Evolutionary conservation across 2,329 filamentous ascomycete species (phyloP), one percentile per base, ranked within the genome.

Genomic region (Cercospora sp.): DNA sequence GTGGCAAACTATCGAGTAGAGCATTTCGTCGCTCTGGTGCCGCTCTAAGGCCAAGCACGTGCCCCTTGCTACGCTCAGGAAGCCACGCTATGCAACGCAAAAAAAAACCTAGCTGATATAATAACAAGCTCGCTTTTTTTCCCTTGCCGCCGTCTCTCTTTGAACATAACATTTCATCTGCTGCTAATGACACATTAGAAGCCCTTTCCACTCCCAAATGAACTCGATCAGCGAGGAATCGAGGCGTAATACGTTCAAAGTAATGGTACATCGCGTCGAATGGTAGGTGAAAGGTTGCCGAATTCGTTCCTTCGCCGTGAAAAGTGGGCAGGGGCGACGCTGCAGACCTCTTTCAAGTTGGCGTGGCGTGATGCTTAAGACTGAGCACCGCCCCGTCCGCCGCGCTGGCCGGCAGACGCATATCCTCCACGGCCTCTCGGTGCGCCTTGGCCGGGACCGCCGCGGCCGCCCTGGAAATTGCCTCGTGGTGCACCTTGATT

Each of bases 391-490:
- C 67, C 67, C 30, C 67, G 63, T 18, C 39, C 63, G 16, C 67
- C 65, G 39, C 65, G 66, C 57, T 60, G 65, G 20, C 62, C 62
- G 13, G 62, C 62, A 33, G 62, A 36, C 28, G 63, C 58, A 51
- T 62, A 68, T 28, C 67, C 67, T 42, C 67, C 67, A 26, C 67
- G 67, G 28, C 76, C 71, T 39, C 72, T 68, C 20, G 69, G 70
- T 16, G 68, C 65, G 12, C 66, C 66, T 61, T 71, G 69, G 26
- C 69, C 67, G 16, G 48, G 31, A 33, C 65, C 83, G 71, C 91
- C 90, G 75, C 91, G 88, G 57, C 89, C 88, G 71, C 90, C 84
- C 67, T 86, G 83, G 81, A 91, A 94, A 77, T 87, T 89, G 48
- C 76, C 71, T 45, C 72, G 69, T 18, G 69, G 69, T 26, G 68